A percentile compares a stretch with the other conserved stretches of the same genome.
Evolutionary conservation across 768 basidiomycete species (phyloP).

Genomic region (Coprinellus micaceus): DNA sequence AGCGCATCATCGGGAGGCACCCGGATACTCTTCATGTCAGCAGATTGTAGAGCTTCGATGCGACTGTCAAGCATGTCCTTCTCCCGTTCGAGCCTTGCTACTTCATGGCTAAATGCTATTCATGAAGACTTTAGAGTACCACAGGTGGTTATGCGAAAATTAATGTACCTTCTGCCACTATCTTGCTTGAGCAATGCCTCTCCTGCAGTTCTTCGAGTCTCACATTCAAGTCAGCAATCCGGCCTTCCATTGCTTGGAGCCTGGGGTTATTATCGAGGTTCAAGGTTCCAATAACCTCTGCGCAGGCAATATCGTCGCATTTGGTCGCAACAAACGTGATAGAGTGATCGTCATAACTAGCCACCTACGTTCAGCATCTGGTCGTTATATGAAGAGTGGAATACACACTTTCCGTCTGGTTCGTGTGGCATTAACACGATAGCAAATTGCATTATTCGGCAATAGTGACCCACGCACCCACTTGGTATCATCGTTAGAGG

Average conservation of each 20-base stretch:
- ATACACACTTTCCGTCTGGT: slow-evolving; percentile 53
- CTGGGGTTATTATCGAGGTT: slow-evolving; percentile 49
- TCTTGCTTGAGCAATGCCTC: not conserved
- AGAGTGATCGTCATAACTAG: slow-evolving; percentile 51
- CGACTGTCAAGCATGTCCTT: no score
- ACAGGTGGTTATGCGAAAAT: no score
- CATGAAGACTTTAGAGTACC: no score
- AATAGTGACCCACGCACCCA: not conserved
- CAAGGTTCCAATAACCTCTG: slow-evolving; percentile 50
- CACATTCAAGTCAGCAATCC: slow-evolving; percentile 31
- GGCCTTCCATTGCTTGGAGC: slow-evolving; percentile 45
- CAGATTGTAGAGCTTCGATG: no score
- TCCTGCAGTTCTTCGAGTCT: slow-evolving; percentile 32
- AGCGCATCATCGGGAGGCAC: no score
- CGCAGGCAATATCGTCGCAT: slow-evolving; percentile 59
- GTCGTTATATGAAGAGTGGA: not conserved
- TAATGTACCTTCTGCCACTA: not conserved
- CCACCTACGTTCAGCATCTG: not conserved
- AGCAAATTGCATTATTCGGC: not conserved
- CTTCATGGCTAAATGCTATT: no score
- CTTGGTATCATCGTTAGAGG: slow-evolving; percentile 39
- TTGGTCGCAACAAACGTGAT: slow-evolving; percentile 65
- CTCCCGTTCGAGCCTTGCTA: no score
- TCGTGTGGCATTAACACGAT: not conserved
- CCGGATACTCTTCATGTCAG: no score